phyloP scores from a whole-genome alignment of 192 early-diverging fungal genomes.

The Coemansia sp. region DNA sequence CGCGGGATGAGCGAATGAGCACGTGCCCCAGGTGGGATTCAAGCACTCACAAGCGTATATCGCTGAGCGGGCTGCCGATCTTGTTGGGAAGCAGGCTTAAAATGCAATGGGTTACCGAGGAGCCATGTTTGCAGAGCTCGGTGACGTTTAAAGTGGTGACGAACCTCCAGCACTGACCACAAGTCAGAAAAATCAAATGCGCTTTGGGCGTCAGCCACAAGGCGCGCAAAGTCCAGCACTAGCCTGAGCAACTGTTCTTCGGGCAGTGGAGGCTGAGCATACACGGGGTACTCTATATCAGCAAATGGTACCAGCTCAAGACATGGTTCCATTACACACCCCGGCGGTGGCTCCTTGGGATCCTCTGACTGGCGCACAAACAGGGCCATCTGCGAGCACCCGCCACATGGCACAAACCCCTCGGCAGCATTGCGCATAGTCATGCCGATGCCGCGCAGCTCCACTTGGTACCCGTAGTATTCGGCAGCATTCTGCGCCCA shows the following conservation, averaged over 20 bases:
- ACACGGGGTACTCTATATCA: slow-evolving; percentile 60
- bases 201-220: slow-evolving; percentile 13
- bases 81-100: background rate
- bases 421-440: slow-evolving; percentile 36
- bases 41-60: background rate
- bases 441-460: slow-evolving; percentile 41
- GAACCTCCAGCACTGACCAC: slow-evolving; percentile 54
- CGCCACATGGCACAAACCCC: slow-evolving; percentile 53
- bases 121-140: slow-evolving; percentile 40
- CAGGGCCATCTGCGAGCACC: slow-evolving; percentile 78
- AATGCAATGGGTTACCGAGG: slow-evolving; percentile 7
- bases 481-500: slow-evolving; percentile 68
- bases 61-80: background rate
- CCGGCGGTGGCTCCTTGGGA: background rate
- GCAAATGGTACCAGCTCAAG: slow-evolving; percentile 35
- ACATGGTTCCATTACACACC: background rate
- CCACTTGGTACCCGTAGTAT: slow-evolving; percentile 67
- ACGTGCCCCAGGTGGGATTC: slow-evolving; percentile 25
- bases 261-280: slow-evolving; percentile 36
- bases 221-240: slow-evolving; percentile 33
- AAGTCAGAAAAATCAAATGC: slow-evolving; percentile 23
- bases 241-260: slow-evolving; percentile 31
- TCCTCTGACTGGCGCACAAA: slow-evolving; percentile 45
- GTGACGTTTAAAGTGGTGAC: slow-evolving; percentile 59
- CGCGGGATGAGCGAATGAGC: background rate